Evolutionary conservation across 1,284 basidiomycete genomes (phyloP).

Genomic region (Ceratobasidium theobromae): DNA sequence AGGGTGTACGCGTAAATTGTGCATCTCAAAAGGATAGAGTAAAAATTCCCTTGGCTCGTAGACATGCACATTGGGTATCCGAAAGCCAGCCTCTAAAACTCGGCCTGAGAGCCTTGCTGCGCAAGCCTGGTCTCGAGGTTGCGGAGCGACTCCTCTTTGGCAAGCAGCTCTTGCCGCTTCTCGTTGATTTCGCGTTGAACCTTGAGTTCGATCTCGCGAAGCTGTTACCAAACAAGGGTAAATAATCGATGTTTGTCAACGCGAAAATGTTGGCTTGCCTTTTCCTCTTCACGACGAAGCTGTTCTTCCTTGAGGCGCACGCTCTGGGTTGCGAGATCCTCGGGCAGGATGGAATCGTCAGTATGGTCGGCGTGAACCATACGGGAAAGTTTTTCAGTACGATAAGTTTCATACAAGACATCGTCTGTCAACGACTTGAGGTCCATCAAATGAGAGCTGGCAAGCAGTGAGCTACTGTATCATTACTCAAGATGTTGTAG

Average conservation of each 20-base stretch:
- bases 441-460: slow-evolving; percentile 90
- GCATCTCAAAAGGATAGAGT: too few species aligned
- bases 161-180: slow-evolving; percentile 94
- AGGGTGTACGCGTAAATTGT: neutral
- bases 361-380: slow-evolving; percentile 84
- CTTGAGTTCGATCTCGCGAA: slow-evolving; percentile 97
- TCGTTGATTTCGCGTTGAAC: slow-evolving; percentile 99
- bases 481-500: neutral
- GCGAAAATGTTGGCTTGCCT: slow-evolving; percentile 50
- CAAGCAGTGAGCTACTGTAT: slow-evolving; percentile 19
- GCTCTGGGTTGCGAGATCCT: slow-evolving; percentile 85
- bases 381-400: slow-evolving; percentile 96
- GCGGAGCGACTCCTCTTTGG: slow-evolving; percentile 88
- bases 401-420: slow-evolving; percentile 92
- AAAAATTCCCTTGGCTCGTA: neutral
- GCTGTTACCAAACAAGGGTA: slow-evolving; percentile 48
- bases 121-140: slow-evolving; percentile 89
- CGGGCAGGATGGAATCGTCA: slow-evolving; percentile 87
- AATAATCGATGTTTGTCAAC: neutral
- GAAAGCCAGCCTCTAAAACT: slow-evolving; percentile 36
- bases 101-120: slow-evolving; percentile 66
- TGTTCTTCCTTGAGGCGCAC: slow-evolving; percentile 61
- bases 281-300: slow-evolving; percentile 95
- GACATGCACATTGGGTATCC: slow-evolving; percentile 3
- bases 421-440: slow-evolving; percentile 95